These are phyloP conservation scores for Xylaria telfairii DNA, from an alignment of 495 filamentous ascomycete species.

Conservation along the genomic window DNA sequence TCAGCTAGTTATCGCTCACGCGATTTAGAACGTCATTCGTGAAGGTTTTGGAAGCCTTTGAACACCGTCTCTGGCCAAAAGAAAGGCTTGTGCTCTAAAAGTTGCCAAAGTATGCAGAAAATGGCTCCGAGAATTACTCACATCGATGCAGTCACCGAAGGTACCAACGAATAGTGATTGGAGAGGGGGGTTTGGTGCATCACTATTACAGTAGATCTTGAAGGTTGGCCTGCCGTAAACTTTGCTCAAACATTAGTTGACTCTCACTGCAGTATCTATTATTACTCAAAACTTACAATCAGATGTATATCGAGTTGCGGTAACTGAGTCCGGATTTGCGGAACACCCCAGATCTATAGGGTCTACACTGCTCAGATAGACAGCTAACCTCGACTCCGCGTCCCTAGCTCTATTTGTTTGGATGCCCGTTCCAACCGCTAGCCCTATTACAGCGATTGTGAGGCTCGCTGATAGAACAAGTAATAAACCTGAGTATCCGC, in stretches of 20 bases:
- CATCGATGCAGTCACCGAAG: slow-evolving; percentile 55
- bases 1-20: too few relatives aligned
- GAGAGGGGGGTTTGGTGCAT: slow-evolving; percentile 41
- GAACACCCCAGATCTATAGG: slow-evolving; percentile 48
- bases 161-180: slow-evolving; percentile 46
- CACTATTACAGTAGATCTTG: slow-evolving; percentile 48
- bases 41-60: neutral
- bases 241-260: slow-evolving; percentile 25
- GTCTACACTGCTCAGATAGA: slow-evolving; percentile 25
- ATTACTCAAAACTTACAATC: slow-evolving; percentile 33
- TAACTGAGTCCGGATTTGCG: slow-evolving; percentile 35
- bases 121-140: neutral
- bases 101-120: neutral
- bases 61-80: neutral
- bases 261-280: neutral
- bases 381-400: slow-evolving; percentile 39
- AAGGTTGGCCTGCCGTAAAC: slow-evolving; percentile 42
- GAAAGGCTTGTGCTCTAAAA: neutral
- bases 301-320: slow-evolving; percentile 37
- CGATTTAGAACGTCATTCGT: neutral
- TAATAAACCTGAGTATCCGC: slow-evolving; percentile 45
- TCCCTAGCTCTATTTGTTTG: slow-evolving; percentile 48
- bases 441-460: slow-evolving; percentile 49
- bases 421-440: slow-evolving; percentile 51
- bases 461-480: slow-evolving; percentile 51